Conservation (phyloP, 805 yeast genomes). For the Wickerhamomyces strasburgensis region DNA sequence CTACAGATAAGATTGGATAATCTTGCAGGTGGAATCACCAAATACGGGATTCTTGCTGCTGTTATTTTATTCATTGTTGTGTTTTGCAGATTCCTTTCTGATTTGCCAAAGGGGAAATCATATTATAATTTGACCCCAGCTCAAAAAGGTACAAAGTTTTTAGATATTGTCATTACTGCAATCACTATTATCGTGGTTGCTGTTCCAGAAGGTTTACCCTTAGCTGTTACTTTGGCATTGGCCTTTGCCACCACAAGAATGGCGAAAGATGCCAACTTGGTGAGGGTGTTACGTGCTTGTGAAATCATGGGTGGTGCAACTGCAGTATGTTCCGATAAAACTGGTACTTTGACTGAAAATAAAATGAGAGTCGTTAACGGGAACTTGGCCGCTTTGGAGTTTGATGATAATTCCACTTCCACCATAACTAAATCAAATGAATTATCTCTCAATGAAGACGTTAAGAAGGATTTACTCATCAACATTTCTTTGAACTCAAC, state of each 20-base stretch:
- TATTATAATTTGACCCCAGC: conserved; percentile 48
- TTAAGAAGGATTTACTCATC: conserved; percentile 31
- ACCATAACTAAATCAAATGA: conserved; percentile 14
- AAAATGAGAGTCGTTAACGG: conserved; percentile 87
- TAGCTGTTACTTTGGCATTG: conserved; percentile 93
- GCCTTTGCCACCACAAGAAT: conserved; percentile 98
- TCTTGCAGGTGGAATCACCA: conserved; percentile 92
- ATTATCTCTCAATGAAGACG: conserved; percentile 8
- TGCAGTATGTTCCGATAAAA: conserved; percentile 93
- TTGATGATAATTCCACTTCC: conserved; percentile 40
- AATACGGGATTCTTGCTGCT: conserved; percentile 86
- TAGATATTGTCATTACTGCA: conserved; percentile 84
- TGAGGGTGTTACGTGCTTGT: conserved; percentile 89
- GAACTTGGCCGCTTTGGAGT: conserved; percentile 51
- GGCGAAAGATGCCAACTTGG: conserved; percentile 94
- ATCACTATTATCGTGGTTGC: conserved; percentile 95
- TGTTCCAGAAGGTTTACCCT: conserved; percentile 98
- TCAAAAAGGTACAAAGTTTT: conserved; percentile 76
- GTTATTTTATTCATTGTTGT: conserved; percentile 73
- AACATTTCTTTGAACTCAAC: conserved; percentile 80
- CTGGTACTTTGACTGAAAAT: conserved; percentile 95
- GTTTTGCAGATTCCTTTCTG: conserved; percentile 66
- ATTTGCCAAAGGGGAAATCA: conserved; percentile 48
- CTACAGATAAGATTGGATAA: conserved; percentile 74
- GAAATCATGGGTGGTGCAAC: conserved; percentile 99